Conservation (phyloP, 768 basidiomycete species). For the Tulasnella sp. region DNA sequence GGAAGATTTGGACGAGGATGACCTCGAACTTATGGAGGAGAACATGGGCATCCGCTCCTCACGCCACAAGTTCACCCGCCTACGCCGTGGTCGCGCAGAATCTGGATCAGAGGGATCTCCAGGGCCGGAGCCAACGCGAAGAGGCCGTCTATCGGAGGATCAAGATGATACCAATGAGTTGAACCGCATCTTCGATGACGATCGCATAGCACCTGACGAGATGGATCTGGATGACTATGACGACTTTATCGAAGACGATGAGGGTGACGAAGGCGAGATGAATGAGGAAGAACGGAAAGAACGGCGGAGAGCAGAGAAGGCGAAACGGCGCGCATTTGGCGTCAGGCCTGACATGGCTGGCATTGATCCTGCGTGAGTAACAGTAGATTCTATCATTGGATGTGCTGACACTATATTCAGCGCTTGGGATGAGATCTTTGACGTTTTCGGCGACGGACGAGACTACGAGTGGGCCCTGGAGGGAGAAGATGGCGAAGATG, state of each 20-base stretch:
- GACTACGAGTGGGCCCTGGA: conserved; percentile 93
- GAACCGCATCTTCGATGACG: conserved; percentile 78
- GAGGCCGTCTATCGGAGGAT: conserved; percentile 65
- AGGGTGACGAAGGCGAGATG: conserved; percentile 45
- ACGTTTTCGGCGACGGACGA: conserved; percentile 91
- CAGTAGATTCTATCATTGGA: not conserved
- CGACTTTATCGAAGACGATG: conserved; percentile 51
- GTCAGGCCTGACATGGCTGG: conserved; percentile 63
- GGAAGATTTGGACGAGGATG: conserved; percentile 60
- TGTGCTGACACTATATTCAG: conserved; percentile 32
- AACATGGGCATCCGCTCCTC: conserved; percentile 58
- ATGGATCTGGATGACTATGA: conserved; percentile 48
- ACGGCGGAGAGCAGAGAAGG: conserved; percentile 51
- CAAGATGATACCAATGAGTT: conserved; percentile 54
- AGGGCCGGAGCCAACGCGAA: conserved; percentile 39
- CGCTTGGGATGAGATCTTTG: conserved; percentile 91
- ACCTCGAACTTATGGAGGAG: conserved; percentile 73
- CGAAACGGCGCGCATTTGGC: conserved; percentile 55
- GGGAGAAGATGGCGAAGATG: conserved; percentile 58
- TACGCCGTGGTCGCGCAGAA: conserved; percentile 56
- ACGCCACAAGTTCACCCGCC: conserved; percentile 60
- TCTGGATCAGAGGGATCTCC: conserved; percentile 47
- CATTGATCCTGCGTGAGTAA: conserved; percentile 70
- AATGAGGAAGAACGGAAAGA: conserved; percentile 66
- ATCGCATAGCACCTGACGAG: conserved; percentile 29